A percentile compares a stretch with the other conserved stretches of the same genome.
Conservation (phyloP, 2,329 filamentous ascomycete species). For the Colletotrichum somersetense region DNA sequence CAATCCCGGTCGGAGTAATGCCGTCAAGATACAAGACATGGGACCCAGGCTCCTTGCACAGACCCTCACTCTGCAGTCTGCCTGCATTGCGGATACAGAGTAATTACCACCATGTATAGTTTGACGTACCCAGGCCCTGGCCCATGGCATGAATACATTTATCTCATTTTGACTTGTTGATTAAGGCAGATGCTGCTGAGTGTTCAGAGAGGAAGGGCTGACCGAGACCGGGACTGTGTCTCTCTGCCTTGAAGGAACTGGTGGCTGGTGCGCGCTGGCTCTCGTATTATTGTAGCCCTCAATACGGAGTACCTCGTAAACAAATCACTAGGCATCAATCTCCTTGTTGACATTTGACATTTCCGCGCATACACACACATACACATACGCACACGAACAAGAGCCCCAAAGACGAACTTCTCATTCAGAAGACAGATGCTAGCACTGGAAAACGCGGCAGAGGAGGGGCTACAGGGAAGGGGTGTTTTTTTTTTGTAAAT, state of each 20-base stretch:
- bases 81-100: not conserved
- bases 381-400: not conserved
- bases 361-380: not conserved
- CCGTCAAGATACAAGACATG: conserved; percentile 12
- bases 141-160: not conserved
- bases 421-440: not conserved
- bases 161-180: not conserved
- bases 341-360: not conserved
- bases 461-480: not conserved
- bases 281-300: not conserved
- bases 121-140: not conserved
- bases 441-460: too few species aligned
- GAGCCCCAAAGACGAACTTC: not conserved
- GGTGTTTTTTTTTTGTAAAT: not conserved
- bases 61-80: not conserved
- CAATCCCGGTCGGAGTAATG: not conserved
- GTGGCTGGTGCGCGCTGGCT: not conserved
- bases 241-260: not conserved
- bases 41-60: conserved; percentile 9
- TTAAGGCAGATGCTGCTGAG: not conserved
- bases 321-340: not conserved
- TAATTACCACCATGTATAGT: not conserved
- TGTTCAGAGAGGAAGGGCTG: not conserved
- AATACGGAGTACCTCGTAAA: too few species aligned
- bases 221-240: not conserved